A percentile compares a stretch with the other conserved stretches of the same genome.
These are phyloP conservation scores for Astrocystis sublimbata DNA, from an alignment of 495 filamentous ascomycete species.

Conservation along the genomic window DNA sequence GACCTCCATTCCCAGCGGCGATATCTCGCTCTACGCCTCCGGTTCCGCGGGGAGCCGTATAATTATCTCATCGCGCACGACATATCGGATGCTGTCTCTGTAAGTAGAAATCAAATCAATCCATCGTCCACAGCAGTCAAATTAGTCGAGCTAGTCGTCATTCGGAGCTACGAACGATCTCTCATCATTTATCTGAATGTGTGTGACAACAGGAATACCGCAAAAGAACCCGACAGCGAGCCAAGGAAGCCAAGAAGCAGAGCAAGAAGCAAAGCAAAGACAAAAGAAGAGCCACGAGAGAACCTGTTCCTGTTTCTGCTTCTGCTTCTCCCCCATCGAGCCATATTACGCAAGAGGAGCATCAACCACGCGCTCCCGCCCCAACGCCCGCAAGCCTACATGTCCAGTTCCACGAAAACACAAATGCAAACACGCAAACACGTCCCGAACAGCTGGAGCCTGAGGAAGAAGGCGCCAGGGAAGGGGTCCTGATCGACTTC, in stretches of 20 bases:
- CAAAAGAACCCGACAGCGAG: not conserved
- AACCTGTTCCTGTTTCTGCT: not conserved
- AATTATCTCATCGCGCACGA: constrained; percentile 26
- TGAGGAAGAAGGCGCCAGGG: not conserved
- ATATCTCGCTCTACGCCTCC: constrained; percentile 23
- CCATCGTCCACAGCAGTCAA: not conserved
- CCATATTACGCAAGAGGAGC: no score
- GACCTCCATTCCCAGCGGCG: constrained; percentile 27
- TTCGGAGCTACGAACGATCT: no score
- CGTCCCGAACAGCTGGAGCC: no score
- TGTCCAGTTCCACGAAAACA: not conserved
- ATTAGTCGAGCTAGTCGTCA: no score
- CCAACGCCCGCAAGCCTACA: not conserved
- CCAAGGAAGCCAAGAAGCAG: not conserved
- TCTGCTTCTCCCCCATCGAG: no score
- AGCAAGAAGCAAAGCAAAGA: not conserved
- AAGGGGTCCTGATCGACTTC: not conserved
- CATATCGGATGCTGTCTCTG: constrained; percentile 28
- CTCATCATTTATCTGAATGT: no score
- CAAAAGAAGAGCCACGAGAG: not conserved
- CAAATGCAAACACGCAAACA: no score
- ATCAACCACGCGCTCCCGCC: not conserved
- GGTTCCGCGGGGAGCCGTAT: constrained; percentile 25
- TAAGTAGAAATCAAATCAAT: constrained; percentile 9
- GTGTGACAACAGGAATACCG: constrained; percentile 2